These are phyloP conservation scores for Olyra latifolia DNA, from an alignment of 176 grass and related monocot genomes.

Conservation along the genomic window DNA sequence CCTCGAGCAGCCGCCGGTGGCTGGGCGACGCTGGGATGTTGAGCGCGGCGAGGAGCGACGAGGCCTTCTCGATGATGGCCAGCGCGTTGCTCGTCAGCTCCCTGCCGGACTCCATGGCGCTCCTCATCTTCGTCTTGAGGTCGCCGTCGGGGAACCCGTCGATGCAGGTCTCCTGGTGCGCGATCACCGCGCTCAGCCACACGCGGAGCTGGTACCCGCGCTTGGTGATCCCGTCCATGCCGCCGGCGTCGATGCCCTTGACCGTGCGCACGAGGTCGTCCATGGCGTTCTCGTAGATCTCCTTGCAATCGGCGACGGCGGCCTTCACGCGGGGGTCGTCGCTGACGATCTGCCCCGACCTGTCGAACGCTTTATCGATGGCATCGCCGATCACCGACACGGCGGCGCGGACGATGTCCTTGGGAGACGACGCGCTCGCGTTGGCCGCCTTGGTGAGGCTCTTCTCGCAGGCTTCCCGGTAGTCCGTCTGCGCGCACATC, in stretches of 20 bases:
- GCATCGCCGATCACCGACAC: conserved; percentile 49
- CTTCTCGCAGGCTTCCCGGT: conserved; percentile 52
- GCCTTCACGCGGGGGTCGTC: conserved; percentile 52
- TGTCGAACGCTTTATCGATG: conserved; percentile 40
- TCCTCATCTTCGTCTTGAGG: conserved; percentile 57
- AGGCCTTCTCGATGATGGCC: conserved; percentile 54
- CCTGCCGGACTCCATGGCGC: conserved; percentile 55
- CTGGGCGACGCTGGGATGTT: neutral
- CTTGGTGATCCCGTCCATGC: conserved; percentile 27
- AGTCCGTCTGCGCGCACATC: conserved; percentile 59
- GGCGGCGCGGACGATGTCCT: conserved; percentile 53
- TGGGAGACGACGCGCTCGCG: conserved; percentile 43
- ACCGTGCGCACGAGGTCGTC: conserved; percentile 51
- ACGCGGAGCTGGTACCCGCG: conserved; percentile 44
- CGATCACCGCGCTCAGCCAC: conserved; percentile 71
- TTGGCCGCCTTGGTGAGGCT: conserved; percentile 56
- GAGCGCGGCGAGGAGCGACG: conserved; percentile 34
- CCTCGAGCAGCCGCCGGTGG: conserved; percentile 17
- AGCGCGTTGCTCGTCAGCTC: conserved; percentile 69
- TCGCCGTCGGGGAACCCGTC: conserved; percentile 75
- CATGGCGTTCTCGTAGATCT: conserved; percentile 45
- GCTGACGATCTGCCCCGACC: conserved; percentile 21
- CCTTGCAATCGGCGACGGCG: conserved; percentile 60
- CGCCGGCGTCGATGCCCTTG: conserved; percentile 34
- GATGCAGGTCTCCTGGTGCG: conserved; percentile 78